Conservation (phyloP, 495 filamentous ascomycete genomes). For the Cenococcum geophilum region DNA sequence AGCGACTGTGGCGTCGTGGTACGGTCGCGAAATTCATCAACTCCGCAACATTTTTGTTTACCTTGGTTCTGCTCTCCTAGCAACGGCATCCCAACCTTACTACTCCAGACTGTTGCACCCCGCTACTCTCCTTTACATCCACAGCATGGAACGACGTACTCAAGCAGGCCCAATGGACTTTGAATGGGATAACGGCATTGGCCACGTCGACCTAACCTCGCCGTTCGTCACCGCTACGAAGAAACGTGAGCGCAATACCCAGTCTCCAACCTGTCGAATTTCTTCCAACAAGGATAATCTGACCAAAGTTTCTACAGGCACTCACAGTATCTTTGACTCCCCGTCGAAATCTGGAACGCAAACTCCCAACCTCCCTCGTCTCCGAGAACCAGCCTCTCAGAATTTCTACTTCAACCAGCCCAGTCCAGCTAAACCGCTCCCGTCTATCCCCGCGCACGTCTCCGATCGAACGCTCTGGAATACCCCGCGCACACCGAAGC, state of each 20-base stretch:
- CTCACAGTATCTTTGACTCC: conserved; percentile 48
- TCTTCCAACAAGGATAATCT: conserved; percentile 1
- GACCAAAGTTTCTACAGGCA: conserved; percentile 37
- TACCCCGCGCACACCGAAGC: conserved; percentile 56
- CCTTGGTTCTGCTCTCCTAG: not conserved
- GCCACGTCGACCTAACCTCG: conserved; percentile 22
- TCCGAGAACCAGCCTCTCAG: conserved; percentile 48
- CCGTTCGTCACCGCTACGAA: conserved; percentile 23
- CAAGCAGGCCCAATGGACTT: conserved; percentile 31
- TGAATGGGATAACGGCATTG: conserved; percentile 24
- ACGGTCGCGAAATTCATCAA: not conserved
- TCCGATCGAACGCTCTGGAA: conserved; percentile 41
- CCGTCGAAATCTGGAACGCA: conserved; percentile 42
- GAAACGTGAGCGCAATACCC: conserved; percentile 28
- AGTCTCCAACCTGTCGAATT: not conserved
- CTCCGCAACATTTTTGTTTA: conserved; percentile 6
- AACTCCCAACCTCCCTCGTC: conserved; percentile 36
- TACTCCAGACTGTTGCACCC: not conserved
- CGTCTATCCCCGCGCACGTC: conserved; percentile 62
- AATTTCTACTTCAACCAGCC: conserved; percentile 38
- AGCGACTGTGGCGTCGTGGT: not conserved
- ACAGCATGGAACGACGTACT: conserved; percentile 9
- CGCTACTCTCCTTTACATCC: not conserved
- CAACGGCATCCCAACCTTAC: not conserved
- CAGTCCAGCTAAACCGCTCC: conserved; percentile 33